Percentiles rank a stretch among this genome's conserved stretches.
These are phyloP conservation scores for Stemphylium beticola DNA, from an alignment of 2,329 filamentous ascomycete species.

Conservation along the genomic window DNA sequence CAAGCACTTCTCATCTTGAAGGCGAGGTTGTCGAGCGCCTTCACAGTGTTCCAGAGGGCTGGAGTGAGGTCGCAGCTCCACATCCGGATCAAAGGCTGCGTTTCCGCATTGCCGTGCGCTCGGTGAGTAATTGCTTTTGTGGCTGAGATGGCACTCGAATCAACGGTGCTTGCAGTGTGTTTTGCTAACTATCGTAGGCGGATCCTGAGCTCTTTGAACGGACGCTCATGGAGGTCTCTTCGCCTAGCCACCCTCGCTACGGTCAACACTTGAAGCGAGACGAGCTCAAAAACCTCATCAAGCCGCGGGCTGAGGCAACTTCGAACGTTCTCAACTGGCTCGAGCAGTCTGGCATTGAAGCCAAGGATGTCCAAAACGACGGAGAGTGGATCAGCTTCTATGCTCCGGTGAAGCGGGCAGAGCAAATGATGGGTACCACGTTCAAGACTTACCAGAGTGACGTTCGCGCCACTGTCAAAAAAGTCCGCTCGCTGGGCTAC, in stretches of 20 bases:
- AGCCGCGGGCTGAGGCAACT: conserved; percentile 58
- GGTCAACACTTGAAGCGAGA: conserved; percentile 68
- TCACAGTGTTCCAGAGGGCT: conserved; percentile 43
- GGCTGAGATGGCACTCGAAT: neutral
- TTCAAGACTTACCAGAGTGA: conserved; percentile 64
- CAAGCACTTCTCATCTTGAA: conserved; percentile 32
- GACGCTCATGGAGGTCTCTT: conserved; percentile 66
- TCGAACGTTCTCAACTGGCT: conserved; percentile 64
- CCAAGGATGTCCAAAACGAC: conserved; percentile 55
- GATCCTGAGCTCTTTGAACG: conserved; percentile 62
- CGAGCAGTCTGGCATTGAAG: conserved; percentile 55
- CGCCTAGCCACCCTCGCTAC: conserved; percentile 64
- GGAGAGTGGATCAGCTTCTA: conserved; percentile 69
- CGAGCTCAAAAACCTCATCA: conserved; percentile 62
- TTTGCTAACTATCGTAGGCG: conserved; percentile 50
- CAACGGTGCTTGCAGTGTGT: neutral
- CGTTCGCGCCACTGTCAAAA: conserved; percentile 49
- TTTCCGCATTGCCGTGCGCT: conserved; percentile 49
- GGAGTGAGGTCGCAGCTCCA: conserved; percentile 44
- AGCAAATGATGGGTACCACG: conserved; percentile 62
- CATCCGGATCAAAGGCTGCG: conserved; percentile 40
- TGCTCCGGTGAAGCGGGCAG: conserved; percentile 59
- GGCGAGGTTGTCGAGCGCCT: conserved; percentile 42
- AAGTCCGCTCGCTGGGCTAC: conserved; percentile 65
- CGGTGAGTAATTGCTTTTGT: conserved; percentile 35